Conservation (phyloP, 495 filamentous ascomycete genomes). For the Xylaria sp. region DNA sequence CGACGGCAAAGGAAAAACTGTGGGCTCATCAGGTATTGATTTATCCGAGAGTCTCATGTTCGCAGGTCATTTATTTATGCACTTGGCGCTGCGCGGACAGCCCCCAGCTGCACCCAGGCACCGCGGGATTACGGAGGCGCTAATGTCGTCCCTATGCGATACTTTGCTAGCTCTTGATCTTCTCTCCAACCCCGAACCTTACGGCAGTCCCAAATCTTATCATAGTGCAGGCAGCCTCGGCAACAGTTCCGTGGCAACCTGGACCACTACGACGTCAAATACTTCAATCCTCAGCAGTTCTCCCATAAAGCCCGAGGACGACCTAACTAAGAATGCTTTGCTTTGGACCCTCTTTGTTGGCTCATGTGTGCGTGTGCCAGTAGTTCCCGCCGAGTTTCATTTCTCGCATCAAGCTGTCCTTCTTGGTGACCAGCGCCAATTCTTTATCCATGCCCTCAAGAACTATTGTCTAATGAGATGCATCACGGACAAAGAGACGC, state of each 20-base stretch:
- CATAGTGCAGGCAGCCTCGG: conserved; percentile 23
- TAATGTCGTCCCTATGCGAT: conserved; percentile 38
- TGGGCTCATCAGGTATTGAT: conserved; percentile 31
- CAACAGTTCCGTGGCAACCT: conserved; percentile 30
- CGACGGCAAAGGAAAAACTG: conserved; percentile 18
- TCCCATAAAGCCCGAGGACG: conserved; percentile 29
- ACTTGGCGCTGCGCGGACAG: conserved; percentile 41
- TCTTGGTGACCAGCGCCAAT: conserved; percentile 34
- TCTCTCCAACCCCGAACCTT: conserved; percentile 31
- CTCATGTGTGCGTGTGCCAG: conserved; percentile 36
- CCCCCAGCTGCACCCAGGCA: conserved; percentile 39
- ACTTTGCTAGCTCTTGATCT: conserved; percentile 35
- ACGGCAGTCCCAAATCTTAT: conserved; percentile 27
- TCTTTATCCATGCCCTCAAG: conserved; percentile 38
- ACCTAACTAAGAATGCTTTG: conserved; percentile 39
- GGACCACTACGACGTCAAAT: conserved; percentile 38
- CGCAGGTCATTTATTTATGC: conserved; percentile 38
- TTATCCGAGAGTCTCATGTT: conserved; percentile 38
- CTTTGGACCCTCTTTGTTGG: conserved; percentile 41
- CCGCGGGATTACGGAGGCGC: conserved; percentile 34
- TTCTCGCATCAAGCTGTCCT: conserved; percentile 20
- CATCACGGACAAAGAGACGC: conserved; percentile 32
- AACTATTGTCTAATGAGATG: conserved; percentile 39
- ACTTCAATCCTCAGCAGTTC: conserved; percentile 19
- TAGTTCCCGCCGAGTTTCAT: conserved; percentile 8